phyloP scores from a whole-genome alignment of 148 eudicot species.

The Rhododendron ovatum region DNA sequence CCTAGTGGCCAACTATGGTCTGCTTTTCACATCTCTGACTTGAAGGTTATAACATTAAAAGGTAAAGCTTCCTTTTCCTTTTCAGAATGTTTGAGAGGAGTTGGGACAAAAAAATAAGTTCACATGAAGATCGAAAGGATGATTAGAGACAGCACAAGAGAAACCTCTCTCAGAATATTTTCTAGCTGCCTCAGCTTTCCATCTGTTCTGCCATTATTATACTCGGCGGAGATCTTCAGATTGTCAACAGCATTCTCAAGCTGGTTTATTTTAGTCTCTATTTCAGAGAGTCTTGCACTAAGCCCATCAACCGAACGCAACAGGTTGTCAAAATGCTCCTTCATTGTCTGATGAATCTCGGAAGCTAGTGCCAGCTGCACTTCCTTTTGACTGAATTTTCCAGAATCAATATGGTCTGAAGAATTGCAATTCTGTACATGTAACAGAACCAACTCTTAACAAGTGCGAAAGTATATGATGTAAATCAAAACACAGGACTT shows the following conservation, averaged over 20 bases:
- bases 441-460: background rate
- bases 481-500: background rate
- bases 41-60: background rate
- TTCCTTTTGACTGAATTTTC: slow-evolving; percentile 2
- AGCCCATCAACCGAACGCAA: slow-evolving; percentile 19
- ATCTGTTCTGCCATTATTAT: slow-evolving; percentile 14
- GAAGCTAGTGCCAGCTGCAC: slow-evolving; percentile 7
- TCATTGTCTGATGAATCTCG: slow-evolving; percentile 5
- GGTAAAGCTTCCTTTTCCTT: background rate
- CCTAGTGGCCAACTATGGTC: background rate
- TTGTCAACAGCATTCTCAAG: slow-evolving; percentile 23
- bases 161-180: slow-evolving; percentile 19
- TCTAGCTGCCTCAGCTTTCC: slow-evolving; percentile 23
- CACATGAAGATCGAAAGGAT: background rate
- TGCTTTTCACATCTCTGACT: background rate
- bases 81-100: background rate
- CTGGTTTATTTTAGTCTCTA: slow-evolving; percentile 15
- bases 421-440: slow-evolving; percentile 6
- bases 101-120: background rate
- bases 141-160: background rate
- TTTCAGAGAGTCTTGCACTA: slow-evolving; percentile 22
- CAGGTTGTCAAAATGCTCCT: slow-evolving; percentile 15
- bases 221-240: slow-evolving; percentile 18
- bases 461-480: background rate
- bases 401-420: background rate